Evolutionary conservation across 163 green algal genomes (phyloP), one percentile per base, ranked within the genome.

Genomic region (Chloroidium sp.): DNA sequence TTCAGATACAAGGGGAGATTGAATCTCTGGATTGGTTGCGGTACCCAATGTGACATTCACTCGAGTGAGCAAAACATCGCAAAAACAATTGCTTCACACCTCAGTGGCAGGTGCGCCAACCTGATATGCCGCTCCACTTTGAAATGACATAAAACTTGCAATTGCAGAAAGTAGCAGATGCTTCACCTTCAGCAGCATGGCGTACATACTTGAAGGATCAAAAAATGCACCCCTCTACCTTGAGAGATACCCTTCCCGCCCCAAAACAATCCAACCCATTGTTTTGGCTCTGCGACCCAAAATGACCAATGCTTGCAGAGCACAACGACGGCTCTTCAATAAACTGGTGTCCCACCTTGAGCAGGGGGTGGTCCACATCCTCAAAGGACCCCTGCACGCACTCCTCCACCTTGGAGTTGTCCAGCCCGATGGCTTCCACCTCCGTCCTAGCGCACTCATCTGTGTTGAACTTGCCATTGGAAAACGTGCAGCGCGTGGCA

Each of bases 401-500:
- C 36, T 80, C 60, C 6, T 82, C 60, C 1, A 90, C 82, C 0
- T 72, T 78, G 61, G 36, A n/a, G 0, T 76, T 14, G 59, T 85
- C 83, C n/a, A 92, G 77, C 36, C 82, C 81, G 0, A 62, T 36
- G 0, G 59, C 80, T 10, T 79, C 8, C 67, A 91, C 62, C 62
- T 88, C 62, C 76, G 80, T 80, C 4, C 91, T 79, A 0, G 92
- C 87, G 82, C 94, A 98, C 1, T 82, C 82, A 59, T 68, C 14
- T n/a, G 82, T 86, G 83, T 90, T 72, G 74, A 84, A 98, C 0
- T 74, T 82, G 2, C 84, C 84, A 58, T 84, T 83, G 4, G 62
- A 69, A 89, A 96, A 94, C 57, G 76, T 86, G 90, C 94, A 98
- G 12, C 81, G 69, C 2, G 69, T 59, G 10, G 83, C 86, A 79